Percentiles rank a stretch among this genome's conserved stretches.
phyloP scores from a whole-genome alignment of 495 filamentous ascomycete species.

The Neurospora sp. region DNA sequence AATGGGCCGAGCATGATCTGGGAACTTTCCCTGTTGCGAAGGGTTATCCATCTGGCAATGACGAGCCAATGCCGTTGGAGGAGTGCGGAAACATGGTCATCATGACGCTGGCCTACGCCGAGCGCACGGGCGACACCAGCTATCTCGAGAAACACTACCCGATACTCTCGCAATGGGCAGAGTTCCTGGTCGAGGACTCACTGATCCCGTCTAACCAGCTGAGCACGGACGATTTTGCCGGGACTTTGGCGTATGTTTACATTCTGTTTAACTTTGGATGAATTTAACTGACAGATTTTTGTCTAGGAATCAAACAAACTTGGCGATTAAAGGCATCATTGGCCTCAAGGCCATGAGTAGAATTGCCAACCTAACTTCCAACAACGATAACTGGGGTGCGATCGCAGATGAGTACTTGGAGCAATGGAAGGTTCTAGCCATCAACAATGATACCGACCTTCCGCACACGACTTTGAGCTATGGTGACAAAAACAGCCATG shows the following conservation, averaged over 20 bases:
- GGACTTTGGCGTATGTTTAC: constrained; percentile 47
- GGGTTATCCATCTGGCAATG: constrained; percentile 71
- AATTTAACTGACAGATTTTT: not conserved
- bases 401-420: constrained; percentile 63
- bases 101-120: constrained; percentile 61
- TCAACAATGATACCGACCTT: constrained; percentile 52
- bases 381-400: constrained; percentile 49
- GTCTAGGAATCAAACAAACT: constrained; percentile 70
- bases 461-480: constrained; percentile 66
- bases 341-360: constrained; percentile 89
- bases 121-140: constrained; percentile 30
- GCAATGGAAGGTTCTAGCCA: constrained; percentile 65
- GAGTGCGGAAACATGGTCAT: constrained; percentile 95
- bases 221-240: constrained; percentile 90
- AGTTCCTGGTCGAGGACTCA: constrained; percentile 71
- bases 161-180: constrained; percentile 78
- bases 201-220: constrained; percentile 77
- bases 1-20: constrained; percentile 82
- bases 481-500: constrained; percentile 30
- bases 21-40: constrained; percentile 89
- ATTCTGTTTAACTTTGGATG: not conserved
- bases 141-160: constrained; percentile 50
- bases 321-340: constrained; percentile 88
- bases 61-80: constrained; percentile 91
- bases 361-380: constrained; percentile 53